A percentile compares a stretch with the other conserved stretches of the same genome.
phyloP scores from a whole-genome alignment of 108 stramenopile genomes.

The Chaetoceros muelleri region DNA sequence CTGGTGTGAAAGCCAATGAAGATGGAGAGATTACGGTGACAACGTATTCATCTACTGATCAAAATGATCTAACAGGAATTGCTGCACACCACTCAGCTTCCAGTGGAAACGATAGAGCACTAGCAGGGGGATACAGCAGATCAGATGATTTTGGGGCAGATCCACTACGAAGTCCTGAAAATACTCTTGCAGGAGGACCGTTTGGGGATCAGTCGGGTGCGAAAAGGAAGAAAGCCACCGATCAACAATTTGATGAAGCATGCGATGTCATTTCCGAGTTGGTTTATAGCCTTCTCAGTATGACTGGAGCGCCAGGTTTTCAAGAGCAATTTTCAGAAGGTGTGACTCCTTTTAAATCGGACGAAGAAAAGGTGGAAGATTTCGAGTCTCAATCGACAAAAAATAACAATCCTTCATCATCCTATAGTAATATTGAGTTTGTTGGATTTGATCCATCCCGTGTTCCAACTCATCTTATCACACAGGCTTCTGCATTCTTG shows the following conservation, averaged over 20 bases:
- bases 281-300: conserved; percentile 41
- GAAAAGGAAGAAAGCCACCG: conserved; percentile 20
- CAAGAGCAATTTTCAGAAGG: conserved; percentile 32
- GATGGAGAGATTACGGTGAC: conserved; percentile 76
- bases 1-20: conserved; percentile 46
- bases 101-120: neutral
- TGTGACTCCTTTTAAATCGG: conserved; percentile 4
- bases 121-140: neutral
- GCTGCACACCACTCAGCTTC: conserved; percentile 27
- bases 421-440: conserved; percentile 38
- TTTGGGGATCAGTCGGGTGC: conserved; percentile 12
- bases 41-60: conserved; percentile 65
- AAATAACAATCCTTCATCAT: conserved; percentile 20
- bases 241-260: conserved; percentile 45
- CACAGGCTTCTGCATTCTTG: conserved; percentile 40
- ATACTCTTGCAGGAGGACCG: conserved; percentile 25
- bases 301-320: conserved; percentile 79
- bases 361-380: conserved; percentile 13
- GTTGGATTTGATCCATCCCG: conserved; percentile 65
- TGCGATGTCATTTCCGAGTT: conserved; percentile 53
- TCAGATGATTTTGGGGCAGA: conserved; percentile 3
- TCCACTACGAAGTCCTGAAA: conserved; percentile 7
- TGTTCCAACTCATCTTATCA: conserved; percentile 46
- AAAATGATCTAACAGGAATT: conserved; percentile 71
- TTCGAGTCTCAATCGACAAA: too few species aligned